Percentiles rank a stretch among this genome's conserved stretches.
Evolutionary conservation across 345 rosid genomes (phyloP).

Genomic region (Aethionema arabicum): DNA sequence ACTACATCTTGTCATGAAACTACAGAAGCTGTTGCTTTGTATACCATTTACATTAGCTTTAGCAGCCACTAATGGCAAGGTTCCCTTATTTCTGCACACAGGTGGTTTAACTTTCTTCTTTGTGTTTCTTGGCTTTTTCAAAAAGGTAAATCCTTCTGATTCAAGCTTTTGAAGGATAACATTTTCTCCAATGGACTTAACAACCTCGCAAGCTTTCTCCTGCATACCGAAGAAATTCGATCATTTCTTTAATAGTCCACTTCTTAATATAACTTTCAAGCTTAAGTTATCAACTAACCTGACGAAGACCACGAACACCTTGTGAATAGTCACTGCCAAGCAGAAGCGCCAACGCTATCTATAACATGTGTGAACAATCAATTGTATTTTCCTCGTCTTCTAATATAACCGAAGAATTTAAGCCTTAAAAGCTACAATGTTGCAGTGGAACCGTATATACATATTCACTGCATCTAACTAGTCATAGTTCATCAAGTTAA

Average conservation of each 20-base stretch:
- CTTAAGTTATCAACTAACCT: conserved; percentile 46
- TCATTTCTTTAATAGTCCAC: conserved; percentile 5
- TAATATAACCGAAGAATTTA: conserved; percentile 10
- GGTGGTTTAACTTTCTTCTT: conserved; percentile 45
- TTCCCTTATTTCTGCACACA: conserved; percentile 36
- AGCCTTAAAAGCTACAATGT: conserved; percentile 16
- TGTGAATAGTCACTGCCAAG: conserved; percentile 89
- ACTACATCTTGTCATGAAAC: conserved; percentile 19
- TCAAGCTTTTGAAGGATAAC: conserved; percentile 54
- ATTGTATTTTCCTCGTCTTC: not conserved
- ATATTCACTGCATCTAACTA: not conserved
- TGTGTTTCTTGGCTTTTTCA: conserved; percentile 45
- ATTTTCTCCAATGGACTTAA: conserved; percentile 67
- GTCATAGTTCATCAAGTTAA: conserved; percentile 3
- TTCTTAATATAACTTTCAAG: conserved; percentile 14
- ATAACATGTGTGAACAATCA: conserved; percentile 15
- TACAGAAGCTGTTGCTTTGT: conserved; percentile 21
- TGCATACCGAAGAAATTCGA: conserved; percentile 34
- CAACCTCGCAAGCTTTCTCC: conserved; percentile 81
- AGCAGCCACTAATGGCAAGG: conserved; percentile 33
- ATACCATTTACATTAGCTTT: conserved; percentile 45
- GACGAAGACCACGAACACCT: conserved; percentile 83
- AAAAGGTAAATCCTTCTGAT: conserved; percentile 58
- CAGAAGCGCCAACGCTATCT: conserved; percentile 85
- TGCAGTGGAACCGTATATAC: conserved; percentile 13